Conservation (phyloP, 129 eudicot genomes). For the Ambrosia artemisiifolia region DNA sequence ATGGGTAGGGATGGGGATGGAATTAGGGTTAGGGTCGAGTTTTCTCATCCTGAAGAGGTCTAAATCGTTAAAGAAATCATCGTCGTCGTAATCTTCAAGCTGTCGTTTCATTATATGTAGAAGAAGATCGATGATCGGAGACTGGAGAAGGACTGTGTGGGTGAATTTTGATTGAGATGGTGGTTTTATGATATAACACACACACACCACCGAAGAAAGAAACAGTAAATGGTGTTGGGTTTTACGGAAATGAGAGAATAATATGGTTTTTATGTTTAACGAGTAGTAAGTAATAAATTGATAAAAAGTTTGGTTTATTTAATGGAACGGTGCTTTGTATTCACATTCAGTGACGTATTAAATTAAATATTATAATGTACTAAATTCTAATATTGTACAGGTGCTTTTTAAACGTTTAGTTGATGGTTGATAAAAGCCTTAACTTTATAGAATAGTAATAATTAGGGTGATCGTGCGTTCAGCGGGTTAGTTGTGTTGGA, state of each 20-base stretch:
- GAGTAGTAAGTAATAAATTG: too few species aligned
- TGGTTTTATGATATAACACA: background rate
- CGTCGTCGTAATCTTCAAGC: slow-evolving; percentile 56
- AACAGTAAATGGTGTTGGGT: background rate
- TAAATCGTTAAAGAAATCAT: slow-evolving; percentile 31
- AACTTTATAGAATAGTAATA: too few species aligned
- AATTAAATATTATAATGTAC: too few species aligned
- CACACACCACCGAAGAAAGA: background rate
- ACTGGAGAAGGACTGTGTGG: slow-evolving; percentile 1
- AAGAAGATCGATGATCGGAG: background rate
- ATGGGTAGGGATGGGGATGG: slow-evolving; percentile 18
- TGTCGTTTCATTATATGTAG: slow-evolving; percentile 53
- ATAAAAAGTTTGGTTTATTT: too few species aligned
- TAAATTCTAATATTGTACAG: too few species aligned
- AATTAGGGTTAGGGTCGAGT: slow-evolving; percentile 36
- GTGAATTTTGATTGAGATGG: background rate
- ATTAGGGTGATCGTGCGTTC: too few species aligned
- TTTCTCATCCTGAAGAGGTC: slow-evolving; percentile 42
- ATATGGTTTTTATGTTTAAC: background rate
- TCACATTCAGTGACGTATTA: too few species aligned
- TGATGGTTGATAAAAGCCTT: too few species aligned
- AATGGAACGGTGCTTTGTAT: too few species aligned
- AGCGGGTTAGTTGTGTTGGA: too few species aligned
- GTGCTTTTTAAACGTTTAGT: too few species aligned
- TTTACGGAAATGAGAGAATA: background rate